Base-by-base conservation (phyloP, 768 basidiomycete genomes). In the Serendipita sp. region DNA sequence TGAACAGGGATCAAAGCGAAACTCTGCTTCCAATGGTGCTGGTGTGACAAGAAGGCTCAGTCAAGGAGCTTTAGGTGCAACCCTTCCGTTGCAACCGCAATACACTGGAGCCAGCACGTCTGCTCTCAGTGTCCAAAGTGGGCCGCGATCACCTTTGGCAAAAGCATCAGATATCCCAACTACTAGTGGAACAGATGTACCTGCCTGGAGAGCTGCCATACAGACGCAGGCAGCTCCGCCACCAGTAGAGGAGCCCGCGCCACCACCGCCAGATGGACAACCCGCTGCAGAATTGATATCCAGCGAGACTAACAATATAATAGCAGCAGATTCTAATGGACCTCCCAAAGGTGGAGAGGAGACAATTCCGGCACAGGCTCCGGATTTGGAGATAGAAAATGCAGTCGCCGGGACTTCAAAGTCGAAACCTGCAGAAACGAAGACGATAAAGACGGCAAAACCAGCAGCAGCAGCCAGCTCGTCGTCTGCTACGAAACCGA, bases 1-100 rank as follows among this genome's bases (percentile, higher is more conserved):
- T 69, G 90, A 92, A 74, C 87, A 82, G 69, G 85, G 88, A 75
- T 84, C 79, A 65, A 91, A 88, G 72, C 82, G 83, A 60, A 80
- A 82, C 69, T 75, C 83, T 3, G 69, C 76, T 8, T 67, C 65
- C 51, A 71, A 79, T 34, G 51, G 66, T 16, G 32, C 65, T 15
- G 47, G 46, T 24, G 18, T 53, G n/a, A n/a, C 48, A 18, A 53
- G 48, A 2, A 53, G 48, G n/a, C 7, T 8, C n/a, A 32, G 48
- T 51, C 56, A 24, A 28, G 35, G 56, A n/a, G 24, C 24, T 28
- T 24, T 24, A 8, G 24, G 24, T 37, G 24, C 56, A 16, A 28
- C 28, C 16, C 56, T 28, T 8, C 56, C 56, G 24, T 28, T 60
- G 16, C 16, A 38, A 37, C 56, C 56, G 10, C 56, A 60, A 32